These are phyloP conservation scores for Akanthomyces lecanii DNA, from an alignment of 2,329 filamentous ascomycete species.

Conservation along the genomic window DNA sequence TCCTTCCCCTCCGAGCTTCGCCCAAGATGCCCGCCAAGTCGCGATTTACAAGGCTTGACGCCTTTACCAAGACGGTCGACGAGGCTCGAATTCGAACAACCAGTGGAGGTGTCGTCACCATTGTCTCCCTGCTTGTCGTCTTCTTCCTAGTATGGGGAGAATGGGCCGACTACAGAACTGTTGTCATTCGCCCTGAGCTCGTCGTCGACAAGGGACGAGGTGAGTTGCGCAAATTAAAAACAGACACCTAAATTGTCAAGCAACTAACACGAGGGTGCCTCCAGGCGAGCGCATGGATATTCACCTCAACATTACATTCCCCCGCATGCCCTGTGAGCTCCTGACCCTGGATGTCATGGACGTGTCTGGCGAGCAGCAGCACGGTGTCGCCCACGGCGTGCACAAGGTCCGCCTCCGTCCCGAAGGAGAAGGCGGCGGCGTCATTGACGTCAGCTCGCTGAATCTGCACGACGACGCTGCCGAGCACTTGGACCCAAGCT, in stretches of 20 bases:
- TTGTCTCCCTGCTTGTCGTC: conserved; percentile 82
- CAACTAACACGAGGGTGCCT: conserved; percentile 22
- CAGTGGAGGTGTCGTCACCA: conserved; percentile 90
- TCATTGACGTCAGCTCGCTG: conserved; percentile 66
- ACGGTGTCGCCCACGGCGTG: conserved; percentile 87
- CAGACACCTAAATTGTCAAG: neutral
- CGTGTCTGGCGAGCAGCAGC: conserved; percentile 93
- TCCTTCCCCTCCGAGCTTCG: conserved; percentile 10
- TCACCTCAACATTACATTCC: conserved; percentile 94
- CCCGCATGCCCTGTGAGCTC: conserved; percentile 88
- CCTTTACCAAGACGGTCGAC: conserved; percentile 98
- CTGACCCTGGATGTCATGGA: conserved; percentile 98
- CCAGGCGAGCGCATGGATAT: conserved; percentile 98
- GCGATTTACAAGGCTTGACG: conserved; percentile 92
- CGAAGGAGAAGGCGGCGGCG: conserved; percentile 66
- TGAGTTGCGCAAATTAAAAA: conserved; percentile 35
- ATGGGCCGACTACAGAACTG: conserved; percentile 87
- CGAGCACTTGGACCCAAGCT: conserved; percentile 78
- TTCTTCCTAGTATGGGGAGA: conserved; percentile 89
- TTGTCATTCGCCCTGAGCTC: conserved; percentile 85
- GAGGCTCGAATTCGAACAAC: conserved; percentile 95
- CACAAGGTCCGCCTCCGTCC: conserved; percentile 81
- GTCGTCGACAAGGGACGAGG: conserved; percentile 96
- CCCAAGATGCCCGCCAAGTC: conserved; percentile 78
- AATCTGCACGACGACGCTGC: conserved; percentile 63